Evolutionary conservation across 1,139 yeast species (phyloP).

Genomic region (Diutina sp.): DNA sequence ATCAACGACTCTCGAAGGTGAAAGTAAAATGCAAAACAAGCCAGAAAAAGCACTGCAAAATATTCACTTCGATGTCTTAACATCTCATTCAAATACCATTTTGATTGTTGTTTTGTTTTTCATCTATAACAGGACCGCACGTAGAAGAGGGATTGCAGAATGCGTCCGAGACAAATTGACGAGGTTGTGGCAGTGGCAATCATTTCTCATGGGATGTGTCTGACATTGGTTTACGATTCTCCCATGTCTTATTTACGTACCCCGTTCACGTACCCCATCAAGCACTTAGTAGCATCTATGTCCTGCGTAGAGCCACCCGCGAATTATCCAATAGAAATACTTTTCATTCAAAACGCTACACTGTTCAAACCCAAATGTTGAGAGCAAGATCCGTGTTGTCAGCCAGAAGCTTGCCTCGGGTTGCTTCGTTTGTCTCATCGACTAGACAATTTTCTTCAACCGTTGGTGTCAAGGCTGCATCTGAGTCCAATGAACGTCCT

Average conservation of each 20-base stretch:
- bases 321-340: constrained; percentile 1
- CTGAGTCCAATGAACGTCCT: not conserved
- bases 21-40: not conserved
- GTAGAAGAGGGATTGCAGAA: not conserved
- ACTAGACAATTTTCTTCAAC: not conserved
- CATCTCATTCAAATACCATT: no score
- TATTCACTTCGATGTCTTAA: no score
- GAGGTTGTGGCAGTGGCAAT: no score
- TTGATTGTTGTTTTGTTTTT: not conserved
- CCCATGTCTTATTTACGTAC: no score
- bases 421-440: not conserved
- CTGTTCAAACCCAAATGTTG: not conserved
- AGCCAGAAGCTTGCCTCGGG: constrained; percentile 2
- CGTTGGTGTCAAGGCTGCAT: not conserved
- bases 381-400: constrained; percentile 1
- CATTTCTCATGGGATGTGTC: no score
- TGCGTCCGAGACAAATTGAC: not conserved
- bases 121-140: not conserved
- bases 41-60: not conserved
- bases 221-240: no score
- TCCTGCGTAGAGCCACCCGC: not conserved
- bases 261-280: not conserved
- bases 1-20: not conserved
- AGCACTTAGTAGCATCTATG: not conserved
- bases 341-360: not conserved